A percentile compares a stretch with the other conserved stretches of the same genome.
Evolutionary conservation across 1,284 basidiomycete genomes (phyloP).

Genomic region (Volvariella surrecta): DNA sequence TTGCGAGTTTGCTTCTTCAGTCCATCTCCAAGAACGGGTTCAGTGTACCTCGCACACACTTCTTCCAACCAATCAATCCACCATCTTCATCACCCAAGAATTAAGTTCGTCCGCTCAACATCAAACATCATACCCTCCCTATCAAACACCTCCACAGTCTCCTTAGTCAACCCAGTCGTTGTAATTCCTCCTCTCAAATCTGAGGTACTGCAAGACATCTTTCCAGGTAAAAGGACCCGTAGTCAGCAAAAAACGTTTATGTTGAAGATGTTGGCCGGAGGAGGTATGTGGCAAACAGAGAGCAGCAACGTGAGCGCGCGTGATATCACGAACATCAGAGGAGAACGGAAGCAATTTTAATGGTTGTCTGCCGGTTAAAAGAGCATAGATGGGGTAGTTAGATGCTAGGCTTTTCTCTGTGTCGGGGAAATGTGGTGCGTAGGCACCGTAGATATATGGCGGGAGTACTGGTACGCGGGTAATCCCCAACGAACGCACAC

Average conservation of each 20-base stretch:
- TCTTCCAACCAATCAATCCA: too few species aligned
- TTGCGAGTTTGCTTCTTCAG: too few species aligned
- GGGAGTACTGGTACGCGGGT: neutral
- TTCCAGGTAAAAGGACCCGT: neutral
- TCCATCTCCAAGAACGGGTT: too few species aligned
- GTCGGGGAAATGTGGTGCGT: neutral
- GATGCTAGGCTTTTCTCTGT: neutral
- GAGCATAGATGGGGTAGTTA: neutral
- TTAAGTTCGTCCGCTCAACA: too few species aligned
- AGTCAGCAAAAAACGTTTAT: neutral
- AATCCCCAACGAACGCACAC: too few species aligned
- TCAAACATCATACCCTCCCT: too few species aligned
- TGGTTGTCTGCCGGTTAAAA: neutral
- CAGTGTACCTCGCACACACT: too few species aligned
- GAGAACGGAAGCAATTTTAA: neutral
- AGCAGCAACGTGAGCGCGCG: neutral
- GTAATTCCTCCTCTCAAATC: neutral
- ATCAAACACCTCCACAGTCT: too few species aligned
- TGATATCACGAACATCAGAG: neutral
- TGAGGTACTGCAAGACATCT: neutral
- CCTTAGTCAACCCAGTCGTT: too few species aligned
- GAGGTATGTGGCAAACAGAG: neutral
- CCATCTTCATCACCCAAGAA: too few species aligned
- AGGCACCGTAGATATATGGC: neutral
- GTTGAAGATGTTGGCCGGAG: neutral